A percentile compares a stretch with the other conserved stretches of the same genome.
Evolutionary conservation across 129 eudicot genomes (phyloP).

Genomic region (Dittrichia graveolens): DNA sequence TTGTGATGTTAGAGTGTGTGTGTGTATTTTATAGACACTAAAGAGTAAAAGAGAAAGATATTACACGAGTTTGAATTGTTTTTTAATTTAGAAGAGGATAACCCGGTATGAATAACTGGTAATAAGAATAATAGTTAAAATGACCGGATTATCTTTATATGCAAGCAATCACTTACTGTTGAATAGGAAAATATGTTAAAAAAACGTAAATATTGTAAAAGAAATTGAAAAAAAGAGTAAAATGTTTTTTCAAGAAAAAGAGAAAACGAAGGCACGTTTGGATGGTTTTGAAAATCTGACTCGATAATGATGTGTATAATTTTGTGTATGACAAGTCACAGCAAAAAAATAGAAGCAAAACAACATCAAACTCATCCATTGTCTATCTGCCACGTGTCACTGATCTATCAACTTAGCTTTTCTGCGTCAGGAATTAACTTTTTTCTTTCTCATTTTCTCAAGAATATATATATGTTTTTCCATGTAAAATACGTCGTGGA

Average conservation of each 20-base stretch:
- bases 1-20: too few relatives aligned
- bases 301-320: constrained; percentile 43
- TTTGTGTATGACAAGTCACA: constrained; percentile 33
- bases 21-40: too few relatives aligned
- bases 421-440: constrained; percentile 26
- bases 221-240: background rate
- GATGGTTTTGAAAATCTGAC: constrained; percentile 42
- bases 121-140: too few relatives aligned
- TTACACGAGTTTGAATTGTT: too few relatives aligned
- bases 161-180: too few relatives aligned
- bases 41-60: too few relatives aligned
- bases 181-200: too few relatives aligned
- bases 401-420: constrained; percentile 17
- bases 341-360: constrained; percentile 27
- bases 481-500: background rate
- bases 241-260: background rate
- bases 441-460: constrained; percentile 10
- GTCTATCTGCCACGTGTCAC: constrained; percentile 39
- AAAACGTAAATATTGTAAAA: background rate
- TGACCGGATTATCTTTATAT: too few relatives aligned
- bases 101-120: too few relatives aligned
- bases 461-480: background rate
- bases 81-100: too few relatives aligned
- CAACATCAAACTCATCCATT: constrained; percentile 25
- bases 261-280: constrained; percentile 24